phyloP scores from a whole-genome alignment of 768 basidiomycete species.

The Phylloporus sp. region DNA sequence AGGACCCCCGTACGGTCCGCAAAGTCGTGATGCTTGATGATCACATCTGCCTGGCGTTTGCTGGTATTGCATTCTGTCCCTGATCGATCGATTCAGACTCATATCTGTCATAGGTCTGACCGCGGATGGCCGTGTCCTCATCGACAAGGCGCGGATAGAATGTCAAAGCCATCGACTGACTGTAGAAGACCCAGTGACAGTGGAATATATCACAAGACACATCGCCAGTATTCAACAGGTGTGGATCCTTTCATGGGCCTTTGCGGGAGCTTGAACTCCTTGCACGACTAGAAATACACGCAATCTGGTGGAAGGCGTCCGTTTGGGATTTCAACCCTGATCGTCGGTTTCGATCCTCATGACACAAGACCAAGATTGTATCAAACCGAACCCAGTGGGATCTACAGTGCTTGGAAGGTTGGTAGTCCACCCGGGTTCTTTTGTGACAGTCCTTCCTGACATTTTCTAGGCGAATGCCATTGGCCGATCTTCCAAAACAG shows the following conservation, averaged over 20 bases:
- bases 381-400: constrained; percentile 96
- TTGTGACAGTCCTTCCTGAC: background rate
- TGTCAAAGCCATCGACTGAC: constrained; percentile 96
- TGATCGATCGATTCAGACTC: constrained; percentile 8
- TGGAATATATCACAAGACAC: constrained; percentile 97
- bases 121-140: constrained; percentile 94
- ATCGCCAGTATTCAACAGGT: constrained; percentile 99
- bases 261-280: background rate
- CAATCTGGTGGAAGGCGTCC: constrained; percentile 98
- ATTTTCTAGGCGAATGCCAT: constrained; percentile 85
- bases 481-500: constrained; percentile 96
- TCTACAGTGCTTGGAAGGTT: constrained; percentile 99
- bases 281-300: constrained; percentile 71
- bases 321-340: constrained; percentile 95
- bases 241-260: constrained; percentile 11
- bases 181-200: constrained; percentile 96
- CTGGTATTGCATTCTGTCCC: constrained; percentile 55
- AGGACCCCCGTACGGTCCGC: constrained; percentile 95
- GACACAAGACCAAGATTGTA: constrained; percentile 86
- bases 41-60: constrained; percentile 95
- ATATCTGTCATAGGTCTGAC: constrained; percentile 67
- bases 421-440: constrained; percentile 1
- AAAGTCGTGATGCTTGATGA: constrained; percentile 99
- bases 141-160: constrained; percentile 97
- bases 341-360: constrained; percentile 95